Evolutionary conservation across 1,284 basidiomycete species (phyloP).

Genomic region (Ganoderma lucidum): DNA sequence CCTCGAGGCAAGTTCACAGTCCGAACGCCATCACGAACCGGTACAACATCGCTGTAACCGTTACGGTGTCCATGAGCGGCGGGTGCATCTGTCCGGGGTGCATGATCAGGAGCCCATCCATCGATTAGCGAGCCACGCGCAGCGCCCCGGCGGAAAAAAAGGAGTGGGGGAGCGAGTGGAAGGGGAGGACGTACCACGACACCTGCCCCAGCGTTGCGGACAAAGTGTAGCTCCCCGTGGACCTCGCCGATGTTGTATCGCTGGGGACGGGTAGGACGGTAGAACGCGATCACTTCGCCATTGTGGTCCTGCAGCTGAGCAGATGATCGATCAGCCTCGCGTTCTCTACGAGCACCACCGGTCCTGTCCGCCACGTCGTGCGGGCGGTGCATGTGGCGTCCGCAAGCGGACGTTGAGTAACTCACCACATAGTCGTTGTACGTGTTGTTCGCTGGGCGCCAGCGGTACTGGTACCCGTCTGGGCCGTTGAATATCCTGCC

Average conservation of each 20-base stretch:
- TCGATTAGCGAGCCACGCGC: conserved; percentile 28
- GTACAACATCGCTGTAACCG: conserved; percentile 83
- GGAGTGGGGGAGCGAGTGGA: conserved; percentile 5
- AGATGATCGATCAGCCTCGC: conserved; percentile 32
- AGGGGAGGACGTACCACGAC: conserved; percentile 69
- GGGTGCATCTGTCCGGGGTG: conserved; percentile 71
- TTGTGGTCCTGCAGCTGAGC: conserved; percentile 74
- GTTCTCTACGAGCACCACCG: conserved; percentile 6
- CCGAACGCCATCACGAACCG: conserved; percentile 77
- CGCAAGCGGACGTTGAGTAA: conserved; percentile 12
- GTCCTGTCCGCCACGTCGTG: conserved; percentile 17
- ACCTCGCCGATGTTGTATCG: conserved; percentile 86
- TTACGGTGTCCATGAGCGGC: conserved; percentile 87
- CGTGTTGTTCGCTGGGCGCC: conserved; percentile 67
- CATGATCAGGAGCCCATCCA: conserved; percentile 28
- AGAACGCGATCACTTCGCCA: conserved; percentile 76
- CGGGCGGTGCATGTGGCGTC: conserved; percentile 28
- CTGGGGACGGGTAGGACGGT: conserved; percentile 75
- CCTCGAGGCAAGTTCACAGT: conserved; percentile 51
- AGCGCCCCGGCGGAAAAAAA: conserved; percentile 28
- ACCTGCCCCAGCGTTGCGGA: conserved; percentile 77
- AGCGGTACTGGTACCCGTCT: conserved; percentile 79
- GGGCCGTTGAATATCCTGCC: conserved; percentile 81
- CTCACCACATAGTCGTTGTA: conserved; percentile 69
- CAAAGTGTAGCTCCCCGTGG: conserved; percentile 82